A percentile compares a stretch with the other conserved stretches of the same genome.
phyloP scores from a whole-genome alignment of 164 flowering plant species.

The Akebia trifoliata region DNA sequence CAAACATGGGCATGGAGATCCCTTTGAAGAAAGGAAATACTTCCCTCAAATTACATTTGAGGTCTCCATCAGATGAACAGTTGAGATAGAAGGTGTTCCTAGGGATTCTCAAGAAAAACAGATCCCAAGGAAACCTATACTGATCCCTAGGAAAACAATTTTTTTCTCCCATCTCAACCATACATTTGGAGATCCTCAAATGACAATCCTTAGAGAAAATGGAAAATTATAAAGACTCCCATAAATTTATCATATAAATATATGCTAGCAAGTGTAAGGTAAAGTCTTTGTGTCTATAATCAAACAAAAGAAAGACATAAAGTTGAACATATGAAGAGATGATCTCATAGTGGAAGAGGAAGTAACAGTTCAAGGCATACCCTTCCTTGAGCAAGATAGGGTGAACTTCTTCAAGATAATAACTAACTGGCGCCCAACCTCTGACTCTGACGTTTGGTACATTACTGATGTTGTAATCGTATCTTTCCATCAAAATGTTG shows the following conservation, averaged over 20 bases:
- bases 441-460: constrained; percentile 43
- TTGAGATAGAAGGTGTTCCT: no score
- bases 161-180: no score
- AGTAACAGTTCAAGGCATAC: constrained; percentile 26
- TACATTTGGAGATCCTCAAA: no score
- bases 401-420: constrained; percentile 48
- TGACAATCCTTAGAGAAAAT: no score
- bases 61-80: no score
- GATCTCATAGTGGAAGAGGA: background rate
- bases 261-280: background rate
- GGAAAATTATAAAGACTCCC: no score
- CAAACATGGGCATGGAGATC: no score
- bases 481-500: constrained; percentile 42
- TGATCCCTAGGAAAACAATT: no score
- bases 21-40: no score
- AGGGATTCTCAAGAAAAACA: no score
- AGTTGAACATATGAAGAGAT: background rate
- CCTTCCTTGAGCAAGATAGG: constrained; percentile 50
- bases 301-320: background rate
- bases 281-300: background rate
- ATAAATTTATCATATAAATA: background rate
- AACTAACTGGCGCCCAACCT: constrained; percentile 61
- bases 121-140: no score
- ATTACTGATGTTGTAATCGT: constrained; percentile 47
- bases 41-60: no score